Percentiles rank a stretch among this genome's conserved stretches.
These are phyloP conservation scores for Candida frijolesensis DNA, from an alignment of 1,139 yeast genomes.

Conservation along the genomic window DNA sequence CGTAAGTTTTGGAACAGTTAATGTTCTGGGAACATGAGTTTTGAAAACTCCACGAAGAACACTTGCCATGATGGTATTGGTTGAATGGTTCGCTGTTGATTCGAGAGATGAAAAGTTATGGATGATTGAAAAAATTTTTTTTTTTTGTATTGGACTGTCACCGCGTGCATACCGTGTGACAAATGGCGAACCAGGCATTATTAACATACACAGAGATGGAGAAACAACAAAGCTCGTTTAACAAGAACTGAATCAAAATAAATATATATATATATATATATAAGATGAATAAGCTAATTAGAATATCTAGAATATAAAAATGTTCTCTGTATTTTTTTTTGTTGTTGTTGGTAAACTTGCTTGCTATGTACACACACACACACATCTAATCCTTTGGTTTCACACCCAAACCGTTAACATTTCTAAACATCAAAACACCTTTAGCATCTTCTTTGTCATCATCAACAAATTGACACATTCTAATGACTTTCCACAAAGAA, in stretches of 20 bases:
- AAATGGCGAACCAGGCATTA: not conserved
- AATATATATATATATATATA: not conserved
- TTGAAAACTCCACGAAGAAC: constrained; percentile 17
- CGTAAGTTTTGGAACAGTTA: not conserved
- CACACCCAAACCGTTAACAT: constrained; percentile 52
- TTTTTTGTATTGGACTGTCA: not conserved
- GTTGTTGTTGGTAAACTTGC: not conserved
- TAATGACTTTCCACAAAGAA: constrained; percentile 68
- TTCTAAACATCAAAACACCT: constrained; percentile 67
- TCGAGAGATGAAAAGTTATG: not conserved
- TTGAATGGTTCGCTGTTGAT: not conserved
- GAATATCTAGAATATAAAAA: constrained; percentile 8
- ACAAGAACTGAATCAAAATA: not conserved
- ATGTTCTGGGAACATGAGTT: constrained; percentile 4
- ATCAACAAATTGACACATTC: constrained; percentile 82
- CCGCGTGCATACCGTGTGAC: not conserved
- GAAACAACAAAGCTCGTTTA: not conserved
- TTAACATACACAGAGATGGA: too few relatives aligned
- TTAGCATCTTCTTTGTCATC: constrained; percentile 59
- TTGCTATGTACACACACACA: constrained; percentile 3
- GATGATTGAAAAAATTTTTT: constrained; percentile 2
- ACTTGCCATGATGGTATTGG: constrained; percentile 14
- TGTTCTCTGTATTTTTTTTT: too few relatives aligned
- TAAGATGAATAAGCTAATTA: not conserved
- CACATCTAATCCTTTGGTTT: constrained; percentile 37